These are phyloP conservation scores for Chernovozyma aurita DNA, from an alignment of 1,139 yeast species.

Conservation along the genomic window DNA sequence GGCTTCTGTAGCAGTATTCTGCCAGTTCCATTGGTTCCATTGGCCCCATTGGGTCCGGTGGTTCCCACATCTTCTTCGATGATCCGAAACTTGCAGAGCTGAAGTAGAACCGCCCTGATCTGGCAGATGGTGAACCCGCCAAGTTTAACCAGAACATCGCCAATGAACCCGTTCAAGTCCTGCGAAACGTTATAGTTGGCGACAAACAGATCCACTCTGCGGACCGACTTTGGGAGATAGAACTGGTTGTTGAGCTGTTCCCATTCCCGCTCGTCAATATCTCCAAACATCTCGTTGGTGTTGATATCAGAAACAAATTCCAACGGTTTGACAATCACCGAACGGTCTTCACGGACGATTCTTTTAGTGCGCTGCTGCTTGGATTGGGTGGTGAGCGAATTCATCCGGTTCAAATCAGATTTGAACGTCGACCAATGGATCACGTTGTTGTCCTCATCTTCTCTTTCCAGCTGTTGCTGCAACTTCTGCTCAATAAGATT, in stretches of 20 bases:
- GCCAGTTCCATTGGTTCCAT: no score
- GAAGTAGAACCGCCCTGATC: conserved; percentile 36
- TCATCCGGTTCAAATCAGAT: conserved; percentile 67
- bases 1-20: conserved; percentile 41
- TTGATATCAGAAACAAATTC: conserved; percentile 52
- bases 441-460: conserved; percentile 13
- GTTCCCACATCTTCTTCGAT: conserved; percentile 27
- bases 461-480: conserved; percentile 11
- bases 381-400: conserved; percentile 67
- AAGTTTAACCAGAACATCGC: conserved; percentile 43
- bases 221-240: conserved; percentile 7
- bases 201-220: conserved; percentile 32
- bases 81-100: conserved; percentile 36
- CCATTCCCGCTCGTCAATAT: conserved; percentile 12
- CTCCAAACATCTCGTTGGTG: conserved; percentile 34
- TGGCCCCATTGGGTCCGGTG: no score
- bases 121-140: conserved; percentile 31
- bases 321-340: conserved; percentile 66
- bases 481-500: conserved; percentile 31
- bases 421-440: conserved; percentile 41
- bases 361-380: conserved; percentile 65
- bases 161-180: conserved; percentile 42
- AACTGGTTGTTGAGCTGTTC: conserved; percentile 8
- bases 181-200: conserved; percentile 22
- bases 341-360: conserved; percentile 63